Conservation (phyloP, 2,329 filamentous ascomycete species). For the Akanthomyces uredinophilus region DNA sequence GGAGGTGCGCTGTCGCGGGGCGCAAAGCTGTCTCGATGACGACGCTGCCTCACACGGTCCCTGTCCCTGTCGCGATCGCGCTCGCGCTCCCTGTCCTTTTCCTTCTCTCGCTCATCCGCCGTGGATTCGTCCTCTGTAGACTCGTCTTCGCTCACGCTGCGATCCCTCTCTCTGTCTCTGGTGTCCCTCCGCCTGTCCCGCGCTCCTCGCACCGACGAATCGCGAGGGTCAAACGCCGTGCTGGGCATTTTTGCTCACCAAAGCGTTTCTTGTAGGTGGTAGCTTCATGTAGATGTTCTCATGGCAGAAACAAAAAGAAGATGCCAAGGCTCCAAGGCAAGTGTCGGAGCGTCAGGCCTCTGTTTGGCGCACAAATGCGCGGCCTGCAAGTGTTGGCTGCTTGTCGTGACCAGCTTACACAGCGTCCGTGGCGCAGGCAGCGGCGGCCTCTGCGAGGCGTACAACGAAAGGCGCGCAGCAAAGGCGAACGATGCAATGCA, state of each 20-base stretch:
- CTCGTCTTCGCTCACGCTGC: constrained; percentile 9
- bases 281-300: neutral
- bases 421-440: constrained; percentile 9
- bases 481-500: neutral
- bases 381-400: neutral
- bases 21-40: constrained; percentile 18
- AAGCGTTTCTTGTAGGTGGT: neutral
- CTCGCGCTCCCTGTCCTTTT: constrained; percentile 18
- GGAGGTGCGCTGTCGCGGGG: neutral
- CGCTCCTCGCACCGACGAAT: constrained; percentile 17
- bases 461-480: neutral
- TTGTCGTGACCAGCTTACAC: constrained; percentile 7
- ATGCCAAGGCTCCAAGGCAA: neutral
- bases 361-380: neutral
- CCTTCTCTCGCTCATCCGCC: constrained; percentile 16
- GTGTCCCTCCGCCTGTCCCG: constrained; percentile 17
- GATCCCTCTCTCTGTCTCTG: constrained; percentile 14
- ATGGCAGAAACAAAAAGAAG: neutral
- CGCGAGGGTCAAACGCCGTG: constrained; percentile 4
- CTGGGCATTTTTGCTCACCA: constrained; percentile 8
- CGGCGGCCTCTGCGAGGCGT: constrained; percentile 3
- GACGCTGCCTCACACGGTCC: constrained; percentile 17
- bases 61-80: constrained; percentile 20
- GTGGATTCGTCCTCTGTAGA: neutral
- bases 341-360: neutral